A percentile compares a stretch with the other conserved stretches of the same genome.
Conservation (phyloP, 306 rosid species). For the Calophaca sinica region DNA sequence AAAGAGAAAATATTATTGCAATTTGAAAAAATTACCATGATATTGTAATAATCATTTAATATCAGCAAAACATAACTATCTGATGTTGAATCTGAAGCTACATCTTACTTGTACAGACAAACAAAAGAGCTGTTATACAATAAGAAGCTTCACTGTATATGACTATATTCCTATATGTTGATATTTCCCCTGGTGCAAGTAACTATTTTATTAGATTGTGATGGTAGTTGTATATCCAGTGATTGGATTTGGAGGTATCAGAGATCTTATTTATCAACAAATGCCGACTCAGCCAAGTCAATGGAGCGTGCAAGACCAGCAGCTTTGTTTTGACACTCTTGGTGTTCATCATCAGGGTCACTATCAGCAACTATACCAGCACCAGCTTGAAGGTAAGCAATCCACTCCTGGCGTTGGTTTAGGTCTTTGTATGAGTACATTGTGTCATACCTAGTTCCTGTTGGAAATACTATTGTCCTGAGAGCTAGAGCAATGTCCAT, state of each 20-base stretch:
- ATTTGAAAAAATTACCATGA: slow-evolving; percentile 1
- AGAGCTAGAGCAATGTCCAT: slow-evolving; percentile 89
- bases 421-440: slow-evolving; percentile 71
- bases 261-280: slow-evolving; percentile 53
- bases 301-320: slow-evolving; percentile 89
- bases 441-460: slow-evolving; percentile 68
- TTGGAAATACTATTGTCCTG: slow-evolving; percentile 75
- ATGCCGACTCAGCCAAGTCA: slow-evolving; percentile 80
- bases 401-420: slow-evolving; percentile 68
- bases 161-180: background rate
- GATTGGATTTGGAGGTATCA: background rate
- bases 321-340: slow-evolving; percentile 91
- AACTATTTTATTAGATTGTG: background rate
- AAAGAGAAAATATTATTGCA: background rate
- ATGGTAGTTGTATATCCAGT: slow-evolving; percentile 11
- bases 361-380: slow-evolving; percentile 93
- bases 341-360: slow-evolving; percentile 72
- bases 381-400: slow-evolving; percentile 86
- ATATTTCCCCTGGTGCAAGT: background rate
- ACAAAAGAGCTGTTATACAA: slow-evolving; percentile 4
- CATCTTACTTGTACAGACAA: slow-evolving; percentile 1
- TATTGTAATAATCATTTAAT: background rate
- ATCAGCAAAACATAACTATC: background rate
- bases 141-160: slow-evolving; percentile 11
- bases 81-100: slow-evolving; percentile 20